A percentile compares a stretch with the other conserved stretches of the same genome.
Conservation (phyloP, 2,329 filamentous ascomycete genomes). For the Arthrobotrys entomopaga region DNA sequence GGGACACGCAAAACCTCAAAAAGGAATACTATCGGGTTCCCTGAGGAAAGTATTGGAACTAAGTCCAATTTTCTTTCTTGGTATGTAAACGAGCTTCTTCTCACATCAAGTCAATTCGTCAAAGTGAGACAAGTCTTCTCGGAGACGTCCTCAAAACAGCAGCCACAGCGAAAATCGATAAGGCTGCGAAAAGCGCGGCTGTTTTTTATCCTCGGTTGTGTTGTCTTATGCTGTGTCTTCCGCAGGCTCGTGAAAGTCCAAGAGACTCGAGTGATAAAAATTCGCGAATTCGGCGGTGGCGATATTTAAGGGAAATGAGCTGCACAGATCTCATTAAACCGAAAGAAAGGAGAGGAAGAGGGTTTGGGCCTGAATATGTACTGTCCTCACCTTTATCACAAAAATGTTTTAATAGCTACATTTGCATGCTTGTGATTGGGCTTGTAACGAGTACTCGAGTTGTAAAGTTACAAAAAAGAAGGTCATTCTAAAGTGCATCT, state of each 20-base stretch:
- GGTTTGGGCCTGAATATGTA: neutral
- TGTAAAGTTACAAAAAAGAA: constrained; percentile 1
- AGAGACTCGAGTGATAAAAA: neutral
- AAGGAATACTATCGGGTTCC: constrained; percentile 2
- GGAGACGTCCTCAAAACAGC: constrained; percentile 26
- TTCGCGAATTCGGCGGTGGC: constrained; percentile 1
- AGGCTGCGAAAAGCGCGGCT: constrained; percentile 18
- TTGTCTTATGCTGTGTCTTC: constrained; percentile 29
- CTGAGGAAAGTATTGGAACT: neutral
- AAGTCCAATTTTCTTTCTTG: neutral
- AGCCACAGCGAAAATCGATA: constrained; percentile 13
- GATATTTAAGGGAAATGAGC: constrained; percentile 29
- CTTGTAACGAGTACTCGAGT: neutral
- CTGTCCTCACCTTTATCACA: neutral
- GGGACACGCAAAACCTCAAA: constrained; percentile 40
- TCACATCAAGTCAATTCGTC: neutral
- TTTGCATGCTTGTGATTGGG: neutral
- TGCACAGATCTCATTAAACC: neutral
- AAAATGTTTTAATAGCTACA: neutral
- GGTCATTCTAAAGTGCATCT: constrained; percentile 3
- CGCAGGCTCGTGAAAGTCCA: constrained; percentile 35
- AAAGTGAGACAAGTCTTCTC: constrained; percentile 34
- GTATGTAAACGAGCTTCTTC: neutral
- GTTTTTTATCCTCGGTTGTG: constrained; percentile 37
- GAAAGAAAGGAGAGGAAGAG: neutral